phyloP scores from a whole-genome alignment of 345 rosid genomes.

The Luvunga scandens region DNA sequence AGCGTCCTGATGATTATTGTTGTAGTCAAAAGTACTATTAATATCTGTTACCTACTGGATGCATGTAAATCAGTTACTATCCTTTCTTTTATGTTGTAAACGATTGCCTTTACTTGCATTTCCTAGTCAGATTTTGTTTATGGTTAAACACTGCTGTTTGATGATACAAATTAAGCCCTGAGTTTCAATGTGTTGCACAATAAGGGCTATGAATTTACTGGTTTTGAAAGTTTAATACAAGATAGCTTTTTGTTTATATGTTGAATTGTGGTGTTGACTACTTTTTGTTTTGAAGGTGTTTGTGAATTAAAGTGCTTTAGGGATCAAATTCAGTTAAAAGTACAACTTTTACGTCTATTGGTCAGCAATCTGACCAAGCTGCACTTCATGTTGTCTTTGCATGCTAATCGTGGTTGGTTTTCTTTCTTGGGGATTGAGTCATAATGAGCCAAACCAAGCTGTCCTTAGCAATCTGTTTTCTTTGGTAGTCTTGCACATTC shows the following conservation, averaged over 20 bases:
- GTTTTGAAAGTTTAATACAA: neutral
- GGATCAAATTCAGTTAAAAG: neutral
- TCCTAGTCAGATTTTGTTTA: neutral
- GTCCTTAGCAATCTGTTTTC: neutral
- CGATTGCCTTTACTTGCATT: neutral
- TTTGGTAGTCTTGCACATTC: neutral
- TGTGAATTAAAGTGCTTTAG: neutral
- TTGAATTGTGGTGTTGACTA: neutral
- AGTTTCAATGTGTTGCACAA: neutral
- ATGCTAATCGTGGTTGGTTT: neutral
- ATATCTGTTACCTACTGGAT: neutral
- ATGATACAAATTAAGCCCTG: neutral
- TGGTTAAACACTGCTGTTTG: neutral
- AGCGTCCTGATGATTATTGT: neutral
- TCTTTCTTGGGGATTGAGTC: neutral
- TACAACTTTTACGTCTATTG: neutral
- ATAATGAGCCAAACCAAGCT: neutral
- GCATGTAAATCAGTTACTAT: neutral
- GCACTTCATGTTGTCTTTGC: neutral
- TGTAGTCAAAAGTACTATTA: neutral
- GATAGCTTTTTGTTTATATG: neutral
- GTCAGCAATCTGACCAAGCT: neutral
- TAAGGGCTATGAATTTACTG: neutral
- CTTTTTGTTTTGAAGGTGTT: neutral
- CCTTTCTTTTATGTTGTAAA: neutral